Conservation (phyloP, 805 yeast species). For the Ogataea dorogensis region DNA sequence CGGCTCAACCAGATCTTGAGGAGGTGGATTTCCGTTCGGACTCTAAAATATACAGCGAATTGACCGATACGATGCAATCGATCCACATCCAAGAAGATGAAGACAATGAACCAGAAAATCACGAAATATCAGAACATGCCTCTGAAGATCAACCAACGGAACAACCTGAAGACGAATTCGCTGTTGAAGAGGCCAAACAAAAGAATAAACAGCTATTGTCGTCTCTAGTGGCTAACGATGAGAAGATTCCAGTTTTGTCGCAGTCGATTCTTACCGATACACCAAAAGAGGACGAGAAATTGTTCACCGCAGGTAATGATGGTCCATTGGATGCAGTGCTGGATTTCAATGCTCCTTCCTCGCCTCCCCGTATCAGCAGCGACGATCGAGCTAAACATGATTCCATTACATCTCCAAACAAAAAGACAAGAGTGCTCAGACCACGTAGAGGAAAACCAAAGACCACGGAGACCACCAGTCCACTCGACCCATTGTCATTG, state of each 20-base stretch:
- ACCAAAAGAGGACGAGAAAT: slow-evolving; percentile 18
- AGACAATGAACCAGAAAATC: slow-evolving; percentile 11
- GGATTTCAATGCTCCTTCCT: slow-evolving; percentile 12
- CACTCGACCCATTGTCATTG: slow-evolving; percentile 17
- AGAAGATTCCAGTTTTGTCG: slow-evolving; percentile 14
- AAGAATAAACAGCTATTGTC: slow-evolving; percentile 39
- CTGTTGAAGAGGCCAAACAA: slow-evolving; percentile 26
- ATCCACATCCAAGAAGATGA: slow-evolving; percentile 17
- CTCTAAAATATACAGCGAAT: slow-evolving; percentile 16
- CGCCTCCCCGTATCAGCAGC: slow-evolving; percentile 6
- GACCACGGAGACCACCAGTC: slow-evolving; percentile 2
- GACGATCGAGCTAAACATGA: slow-evolving; percentile 4
- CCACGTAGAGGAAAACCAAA: slow-evolving; percentile 39
- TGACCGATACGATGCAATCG: slow-evolving; percentile 23
- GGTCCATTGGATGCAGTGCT: slow-evolving; percentile 25
- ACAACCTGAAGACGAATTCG: slow-evolving; percentile 16
- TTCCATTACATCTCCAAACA: slow-evolving; percentile 37
- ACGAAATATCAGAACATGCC: no score
- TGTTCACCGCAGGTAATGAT: slow-evolving; percentile 18
- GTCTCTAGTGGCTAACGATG: slow-evolving; percentile 41
- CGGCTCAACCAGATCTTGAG: slow-evolving; percentile 18
- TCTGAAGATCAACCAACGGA: slow-evolving; percentile 14
- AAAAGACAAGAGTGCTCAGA: slow-evolving; percentile 41
- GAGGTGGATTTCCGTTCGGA: slow-evolving; percentile 24
- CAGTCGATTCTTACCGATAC: slow-evolving; percentile 19